Evolutionary conservation across 768 basidiomycete species (phyloP).

Genomic region (Kwoniella shandongensis): DNA sequence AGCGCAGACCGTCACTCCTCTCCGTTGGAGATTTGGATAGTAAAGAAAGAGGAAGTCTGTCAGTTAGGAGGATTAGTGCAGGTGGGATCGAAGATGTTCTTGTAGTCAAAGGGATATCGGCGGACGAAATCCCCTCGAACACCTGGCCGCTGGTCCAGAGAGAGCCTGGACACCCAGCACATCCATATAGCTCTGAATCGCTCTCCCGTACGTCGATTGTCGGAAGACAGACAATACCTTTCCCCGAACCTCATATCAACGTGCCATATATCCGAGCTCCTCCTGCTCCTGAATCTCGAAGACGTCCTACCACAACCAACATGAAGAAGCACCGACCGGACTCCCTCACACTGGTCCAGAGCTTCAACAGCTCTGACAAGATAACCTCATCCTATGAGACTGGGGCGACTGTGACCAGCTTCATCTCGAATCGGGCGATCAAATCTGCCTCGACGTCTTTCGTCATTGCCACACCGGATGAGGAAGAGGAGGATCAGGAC

Average conservation of each 20-base stretch:
- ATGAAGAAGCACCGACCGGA: too few relatives aligned
- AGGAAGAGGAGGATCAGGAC: too few relatives aligned
- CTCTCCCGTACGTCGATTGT: neutral
- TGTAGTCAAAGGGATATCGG: too few relatives aligned
- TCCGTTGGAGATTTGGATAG: neutral
- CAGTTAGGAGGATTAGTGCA: constrained; percentile 13
- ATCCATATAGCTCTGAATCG: neutral
- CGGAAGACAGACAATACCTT: neutral
- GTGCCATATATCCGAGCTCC: neutral
- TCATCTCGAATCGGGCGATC: constrained; percentile 7
- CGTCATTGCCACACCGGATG: too few relatives aligned
- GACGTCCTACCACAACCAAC: too few relatives aligned
- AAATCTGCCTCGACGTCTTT: constrained; percentile 2
- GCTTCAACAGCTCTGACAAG: too few relatives aligned
- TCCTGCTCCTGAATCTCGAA: too few relatives aligned
- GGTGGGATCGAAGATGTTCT: constrained; percentile 14
- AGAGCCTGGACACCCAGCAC: neutral
- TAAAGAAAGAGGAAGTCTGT: neutral
- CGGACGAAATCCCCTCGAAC: too few relatives aligned
- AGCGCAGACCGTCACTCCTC: neutral
- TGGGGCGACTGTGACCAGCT: neutral
- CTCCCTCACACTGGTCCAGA: too few relatives aligned
- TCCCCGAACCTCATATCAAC: constrained; percentile 5
- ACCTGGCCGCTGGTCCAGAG: neutral
- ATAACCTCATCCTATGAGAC: too few relatives aligned